These are phyloP conservation scores for Hypholoma fasciculare DNA, from an alignment of 768 basidiomycete species.

Conservation along the genomic window DNA sequence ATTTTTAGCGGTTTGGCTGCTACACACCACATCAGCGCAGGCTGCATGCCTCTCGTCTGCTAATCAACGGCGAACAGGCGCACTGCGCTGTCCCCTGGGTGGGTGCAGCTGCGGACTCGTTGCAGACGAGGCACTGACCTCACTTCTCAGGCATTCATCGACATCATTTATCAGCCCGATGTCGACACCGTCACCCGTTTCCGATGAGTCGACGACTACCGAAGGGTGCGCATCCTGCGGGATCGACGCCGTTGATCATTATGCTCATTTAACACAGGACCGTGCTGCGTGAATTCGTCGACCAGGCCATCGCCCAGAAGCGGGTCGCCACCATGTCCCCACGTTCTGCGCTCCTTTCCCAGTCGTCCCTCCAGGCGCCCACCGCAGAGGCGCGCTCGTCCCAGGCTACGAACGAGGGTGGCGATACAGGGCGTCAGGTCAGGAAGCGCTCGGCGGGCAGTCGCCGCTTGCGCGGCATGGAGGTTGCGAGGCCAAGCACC, in stretches of 20 bases:
- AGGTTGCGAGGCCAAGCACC: constrained; percentile 10
- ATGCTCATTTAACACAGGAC: constrained; percentile 9
- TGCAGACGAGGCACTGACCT: background rate
- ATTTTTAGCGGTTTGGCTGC: constrained; percentile 1
- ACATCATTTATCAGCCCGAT: constrained; percentile 5
- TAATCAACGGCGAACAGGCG: constrained; percentile 9
- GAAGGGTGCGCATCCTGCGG: constrained; percentile 16
- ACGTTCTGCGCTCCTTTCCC: constrained; percentile 25
- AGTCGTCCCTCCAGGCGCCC: constrained; percentile 18
- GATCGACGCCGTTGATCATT: background rate
- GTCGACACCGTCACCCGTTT: constrained; percentile 20
- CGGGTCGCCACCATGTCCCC: constrained; percentile 23
- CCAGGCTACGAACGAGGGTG: background rate
- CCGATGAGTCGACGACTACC: constrained; percentile 20
- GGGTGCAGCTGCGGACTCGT: background rate
- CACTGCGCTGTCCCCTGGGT: background rate
- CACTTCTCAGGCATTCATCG: background rate
- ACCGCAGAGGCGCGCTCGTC: constrained; percentile 7
- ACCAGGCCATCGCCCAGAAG: constrained; percentile 19
- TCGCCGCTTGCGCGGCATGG: constrained; percentile 10
- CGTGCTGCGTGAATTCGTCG: constrained; percentile 16
- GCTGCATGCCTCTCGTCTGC: background rate
- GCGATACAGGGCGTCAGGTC: constrained; percentile 4
- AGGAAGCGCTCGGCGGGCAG: constrained; percentile 14
- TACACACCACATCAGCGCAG: constrained; percentile 2